Base-by-base conservation (phyloP, 129 eudicot species). In the Lactuca sativa region DNA sequence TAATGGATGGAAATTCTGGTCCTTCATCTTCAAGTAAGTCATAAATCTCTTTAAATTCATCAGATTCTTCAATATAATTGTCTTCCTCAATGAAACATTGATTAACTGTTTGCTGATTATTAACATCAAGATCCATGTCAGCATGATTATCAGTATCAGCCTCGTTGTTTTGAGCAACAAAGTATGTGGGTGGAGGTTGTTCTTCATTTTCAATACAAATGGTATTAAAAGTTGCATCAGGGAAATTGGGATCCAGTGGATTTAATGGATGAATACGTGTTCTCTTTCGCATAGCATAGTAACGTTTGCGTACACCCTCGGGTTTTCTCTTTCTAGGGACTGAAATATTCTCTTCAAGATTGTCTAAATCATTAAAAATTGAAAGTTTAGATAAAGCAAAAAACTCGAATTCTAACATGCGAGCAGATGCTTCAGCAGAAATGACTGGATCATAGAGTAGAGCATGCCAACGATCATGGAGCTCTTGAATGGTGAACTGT, bases 391-490 rank as follows among this genome's bases (percentile, higher is more conserved):
- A 32, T 34, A 82, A 76, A 44, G 74, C 57, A 18, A 80, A 73
- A 41, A 56, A 81, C 73, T 82, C 87, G 56, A 75, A 52, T 77
- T 84, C 85, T 10, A 75, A 41, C 83, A 86, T 86, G 15, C 59
- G 80, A 54, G 74, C 82, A 65, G 88, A 78, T 38, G 86, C 75
- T 80, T 86, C 81, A 3, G 57, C 58, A 66, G 92, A 75, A 73
- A 83, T 81, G 63, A 53, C 62, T 0, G 85, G 90, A 64, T 89
- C 85, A 43, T 89, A 82, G 38, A 79, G 87, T 31, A 84, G 79
- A 58, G 90, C 82, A 78, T 71, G 81, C 90, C 96, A 92, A 59
- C 86, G 87, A 57, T 89, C 86, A 68, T 73, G 81, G 48, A 83
- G 74, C 71, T 92, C 86, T 62, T 86, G 73, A 64, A 77, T 11